Conservation (phyloP, 2,329 filamentous ascomycete genomes). For the Pseudogymnoascus sp. region DNA sequence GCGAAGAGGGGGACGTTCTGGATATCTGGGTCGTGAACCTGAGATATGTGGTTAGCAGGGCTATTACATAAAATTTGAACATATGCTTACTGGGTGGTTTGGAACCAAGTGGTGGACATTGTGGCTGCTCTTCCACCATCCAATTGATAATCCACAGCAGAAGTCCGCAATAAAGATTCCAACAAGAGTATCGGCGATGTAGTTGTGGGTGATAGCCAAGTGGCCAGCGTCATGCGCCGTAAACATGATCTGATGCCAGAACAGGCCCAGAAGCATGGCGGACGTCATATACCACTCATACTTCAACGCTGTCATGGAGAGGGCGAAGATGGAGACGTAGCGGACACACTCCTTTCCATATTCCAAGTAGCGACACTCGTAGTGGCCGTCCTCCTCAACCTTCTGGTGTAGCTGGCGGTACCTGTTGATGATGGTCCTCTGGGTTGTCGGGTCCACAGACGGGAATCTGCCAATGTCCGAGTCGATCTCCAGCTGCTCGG, state of each 20-base stretch:
- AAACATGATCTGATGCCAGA: conserved; percentile 65
- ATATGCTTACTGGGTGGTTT: conserved; percentile 50
- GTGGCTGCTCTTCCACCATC: conserved; percentile 63
- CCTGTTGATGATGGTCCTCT: conserved; percentile 45
- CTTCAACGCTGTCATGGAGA: conserved; percentile 39
- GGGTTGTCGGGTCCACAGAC: conserved; percentile 44
- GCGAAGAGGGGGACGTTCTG: conserved; percentile 64
- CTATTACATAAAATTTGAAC: neutral
- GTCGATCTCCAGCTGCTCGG: conserved; percentile 36
- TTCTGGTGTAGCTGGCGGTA: conserved; percentile 49
- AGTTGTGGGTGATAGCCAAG: conserved; percentile 52
- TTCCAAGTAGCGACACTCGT: conserved; percentile 48
- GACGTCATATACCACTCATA: conserved; percentile 49
- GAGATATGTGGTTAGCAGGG: neutral
- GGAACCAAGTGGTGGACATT: conserved; percentile 61
- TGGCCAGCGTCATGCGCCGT: conserved; percentile 58
- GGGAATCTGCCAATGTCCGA: conserved; percentile 37
- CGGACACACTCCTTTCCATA: conserved; percentile 52
- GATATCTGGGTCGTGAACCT: conserved; percentile 43
- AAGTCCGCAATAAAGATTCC: conserved; percentile 57
- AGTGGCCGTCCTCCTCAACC: conserved; percentile 47
- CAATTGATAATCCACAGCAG: conserved; percentile 56
- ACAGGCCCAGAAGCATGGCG: conserved; percentile 49
- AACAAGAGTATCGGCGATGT: conserved; percentile 49
- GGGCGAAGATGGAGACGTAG: conserved; percentile 42